Percentiles rank a stretch among this genome's conserved stretches.
phyloP scores from a whole-genome alignment of 495 filamentous ascomycete genomes.

The Neurospora sp. region DNA sequence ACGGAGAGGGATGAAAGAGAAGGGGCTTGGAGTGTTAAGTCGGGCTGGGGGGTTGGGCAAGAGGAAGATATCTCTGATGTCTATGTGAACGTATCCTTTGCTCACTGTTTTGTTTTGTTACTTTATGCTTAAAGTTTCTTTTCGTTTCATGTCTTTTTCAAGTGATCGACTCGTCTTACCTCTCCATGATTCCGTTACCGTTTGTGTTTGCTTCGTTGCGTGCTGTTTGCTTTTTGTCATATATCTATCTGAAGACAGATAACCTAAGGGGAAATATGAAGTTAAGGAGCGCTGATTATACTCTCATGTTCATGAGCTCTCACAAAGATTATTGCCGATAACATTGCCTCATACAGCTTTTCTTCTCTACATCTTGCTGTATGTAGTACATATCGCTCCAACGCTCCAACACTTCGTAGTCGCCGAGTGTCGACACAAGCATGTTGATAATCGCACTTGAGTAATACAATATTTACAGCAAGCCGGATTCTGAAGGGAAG shows the following conservation, averaged over 20 bases:
- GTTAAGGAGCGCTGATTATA: background rate
- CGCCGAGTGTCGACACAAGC: background rate
- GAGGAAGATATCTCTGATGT: background rate
- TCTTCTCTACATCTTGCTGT: background rate
- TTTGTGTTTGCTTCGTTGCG: background rate
- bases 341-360: background rate
- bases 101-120: background rate
- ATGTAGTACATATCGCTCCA: background rate
- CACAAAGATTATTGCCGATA: background rate
- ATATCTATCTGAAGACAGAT: background rate
- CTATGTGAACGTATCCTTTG: background rate
- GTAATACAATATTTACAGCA: background rate
- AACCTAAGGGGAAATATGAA: background rate
- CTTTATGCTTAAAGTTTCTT: background rate
- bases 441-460: background rate
- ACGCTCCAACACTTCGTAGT: background rate
- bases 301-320: background rate
- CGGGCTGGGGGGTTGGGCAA: background rate
- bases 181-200: background rate
- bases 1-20: background rate
- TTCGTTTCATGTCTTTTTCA: background rate
- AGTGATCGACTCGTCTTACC: background rate
- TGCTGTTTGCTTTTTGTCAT: background rate
- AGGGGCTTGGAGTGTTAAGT: background rate
- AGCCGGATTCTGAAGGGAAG: background rate